Evolutionary conservation across 129 eudicot genomes (phyloP), one percentile per base, ranked within the genome.

Genomic region (Chrysanthemum seticuspe): DNA sequence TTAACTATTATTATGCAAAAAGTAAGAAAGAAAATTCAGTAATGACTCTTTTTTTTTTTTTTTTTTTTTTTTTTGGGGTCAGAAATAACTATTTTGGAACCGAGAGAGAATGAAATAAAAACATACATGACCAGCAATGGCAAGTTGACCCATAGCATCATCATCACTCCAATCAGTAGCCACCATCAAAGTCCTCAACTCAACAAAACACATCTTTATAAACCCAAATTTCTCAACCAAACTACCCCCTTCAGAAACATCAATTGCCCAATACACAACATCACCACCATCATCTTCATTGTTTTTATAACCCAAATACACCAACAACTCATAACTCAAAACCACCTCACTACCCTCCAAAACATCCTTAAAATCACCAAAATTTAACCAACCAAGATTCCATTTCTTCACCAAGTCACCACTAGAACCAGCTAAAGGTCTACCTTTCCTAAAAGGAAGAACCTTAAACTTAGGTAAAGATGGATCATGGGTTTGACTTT

Each of bases 331-430:
- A 9, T 90, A 89, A 76, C 73, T 78, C 85, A 94, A 72, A 31
- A 66, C 67, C 10, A 86, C 81, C 77, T 73, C 91, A 52, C 85
- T 85, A 12, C 80, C 83, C 74, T 83, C 90, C 83, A 93, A 81
- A 21, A 85, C 80, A 18, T 18, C 76, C 83, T 68, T 86, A 59
- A 82, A 87, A 63, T 88, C 98, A 13, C 70, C 72, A 76, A 88
- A 83, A 82, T 75, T 84, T 79, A 94, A 68, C 98, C 98, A 94
- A 29, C 87, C 98, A 78, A 94, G 89, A 75, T 83, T 87, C 97
- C 98, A 94, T 69, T 60, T 85, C 49, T 84, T 87, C 53, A 67
- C 76, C 58, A 72, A 48, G 55, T 78, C 86, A 9, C 72, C 84
- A 7, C 56, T 34, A 12, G 86, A 82, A 3, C 92, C 88, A 4